Evolutionary conservation across 2,329 filamentous ascomycete species (phyloP).

Genomic region (Cryphonectria nitschkei): DNA sequence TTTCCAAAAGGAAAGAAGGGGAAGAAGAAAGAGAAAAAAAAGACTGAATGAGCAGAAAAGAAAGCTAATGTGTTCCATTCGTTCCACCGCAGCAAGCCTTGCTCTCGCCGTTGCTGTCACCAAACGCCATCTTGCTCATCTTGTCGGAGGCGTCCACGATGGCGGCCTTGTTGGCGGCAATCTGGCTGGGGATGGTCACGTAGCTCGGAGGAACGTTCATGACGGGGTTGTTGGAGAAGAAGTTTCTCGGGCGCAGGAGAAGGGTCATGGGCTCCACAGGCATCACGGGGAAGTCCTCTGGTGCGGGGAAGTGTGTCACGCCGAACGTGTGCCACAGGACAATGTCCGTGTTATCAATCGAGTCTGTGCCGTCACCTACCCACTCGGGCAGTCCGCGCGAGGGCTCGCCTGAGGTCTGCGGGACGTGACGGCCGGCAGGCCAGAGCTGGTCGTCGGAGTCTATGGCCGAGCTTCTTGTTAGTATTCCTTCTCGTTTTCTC

Average conservation of each 20-base stretch:
- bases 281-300: slow-evolving; percentile 94
- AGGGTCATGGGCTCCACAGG: slow-evolving; percentile 84
- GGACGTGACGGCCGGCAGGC: slow-evolving; percentile 84
- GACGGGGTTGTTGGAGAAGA: slow-evolving; percentile 79
- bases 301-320: slow-evolving; percentile 83
- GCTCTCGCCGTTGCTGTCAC: background rate
- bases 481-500: background rate
- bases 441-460: slow-evolving; percentile 82
- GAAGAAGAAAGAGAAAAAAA: too few relatives aligned
- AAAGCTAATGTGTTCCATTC: slow-evolving; percentile 13
- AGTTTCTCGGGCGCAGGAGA: slow-evolving; percentile 77
- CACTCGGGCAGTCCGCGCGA: slow-evolving; percentile 74
- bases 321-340: slow-evolving; percentile 96
- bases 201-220: slow-evolving; percentile 81
- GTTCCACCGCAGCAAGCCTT: slow-evolving; percentile 21
- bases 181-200: slow-evolving; percentile 71
- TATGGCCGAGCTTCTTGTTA: slow-evolving; percentile 37
- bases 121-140: slow-evolving; percentile 47
- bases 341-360: slow-evolving; percentile 80
- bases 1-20: too few relatives aligned
- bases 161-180: slow-evolving; percentile 51
- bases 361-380: slow-evolving; percentile 71
- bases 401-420: slow-evolving; percentile 82
- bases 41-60: background rate
- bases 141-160: slow-evolving; percentile 53